These are phyloP conservation scores for Pilobolus umbonatus DNA, from an alignment of 192 early-diverging fungal species.

Conservation along the genomic window DNA sequence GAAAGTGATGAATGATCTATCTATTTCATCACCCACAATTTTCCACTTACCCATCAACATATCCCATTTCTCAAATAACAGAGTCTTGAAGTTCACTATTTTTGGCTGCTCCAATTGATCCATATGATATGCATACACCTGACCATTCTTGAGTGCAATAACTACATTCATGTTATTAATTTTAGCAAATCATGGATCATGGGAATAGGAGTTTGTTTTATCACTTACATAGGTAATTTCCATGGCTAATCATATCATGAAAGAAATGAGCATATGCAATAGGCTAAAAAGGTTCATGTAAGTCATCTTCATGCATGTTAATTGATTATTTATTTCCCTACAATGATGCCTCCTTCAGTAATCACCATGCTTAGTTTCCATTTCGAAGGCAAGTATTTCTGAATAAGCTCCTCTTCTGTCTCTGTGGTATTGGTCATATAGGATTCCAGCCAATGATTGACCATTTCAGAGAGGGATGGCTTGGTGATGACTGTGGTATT, in stretches of 20 bases:
- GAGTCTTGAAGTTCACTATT: slow-evolving; percentile 13
- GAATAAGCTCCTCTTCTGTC: background rate
- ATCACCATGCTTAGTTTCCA: slow-evolving; percentile 12
- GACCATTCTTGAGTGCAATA: slow-evolving; percentile 12
- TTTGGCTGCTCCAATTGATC: slow-evolving; percentile 3
- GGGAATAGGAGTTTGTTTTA: background rate
- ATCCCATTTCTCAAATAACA: slow-evolving; percentile 16
- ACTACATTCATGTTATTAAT: slow-evolving; percentile 18
- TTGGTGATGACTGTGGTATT: background rate
- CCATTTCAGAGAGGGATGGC: background rate
- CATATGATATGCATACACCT: slow-evolving; percentile 6
- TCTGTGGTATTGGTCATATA: background rate
- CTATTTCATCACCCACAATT: background rate
- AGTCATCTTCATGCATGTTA: background rate
- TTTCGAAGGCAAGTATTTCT: background rate
- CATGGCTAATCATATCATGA: background rate
- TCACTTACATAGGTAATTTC: slow-evolving; percentile 13
- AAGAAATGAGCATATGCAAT: background rate
- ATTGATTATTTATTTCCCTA: background rate
- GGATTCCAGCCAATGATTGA: slow-evolving; percentile 8
- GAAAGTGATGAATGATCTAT: background rate
- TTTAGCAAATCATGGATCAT: background rate
- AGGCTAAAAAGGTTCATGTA: background rate
- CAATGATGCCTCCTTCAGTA: background rate
- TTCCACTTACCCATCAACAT: slow-evolving; percentile 17